phyloP scores from a whole-genome alignment of 2,329 filamentous ascomycete species.

The Neurospora sp. region DNA sequence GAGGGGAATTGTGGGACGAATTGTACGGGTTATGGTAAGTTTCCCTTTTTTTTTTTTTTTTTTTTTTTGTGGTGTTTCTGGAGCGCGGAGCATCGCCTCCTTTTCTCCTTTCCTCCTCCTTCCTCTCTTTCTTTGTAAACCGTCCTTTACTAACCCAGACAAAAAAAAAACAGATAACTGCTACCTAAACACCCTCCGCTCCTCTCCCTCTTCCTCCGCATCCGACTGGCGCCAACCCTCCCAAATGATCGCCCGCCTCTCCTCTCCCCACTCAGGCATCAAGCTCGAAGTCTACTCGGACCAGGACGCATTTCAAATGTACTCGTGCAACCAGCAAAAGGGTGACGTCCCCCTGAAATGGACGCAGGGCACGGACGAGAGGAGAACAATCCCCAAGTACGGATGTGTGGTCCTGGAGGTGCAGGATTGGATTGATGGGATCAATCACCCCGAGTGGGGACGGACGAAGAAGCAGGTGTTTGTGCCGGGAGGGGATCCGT shows the following conservation, averaged over 20 bases:
- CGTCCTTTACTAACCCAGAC: no score
- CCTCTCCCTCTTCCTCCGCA: conserved; percentile 26
- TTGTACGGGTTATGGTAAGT: conserved; percentile 75
- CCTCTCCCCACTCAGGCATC: conserved; percentile 71
- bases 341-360: conserved; percentile 59
- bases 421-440: conserved; percentile 86
- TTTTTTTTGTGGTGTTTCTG: not conserved
- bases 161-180: conserved; percentile 54
- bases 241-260: conserved; percentile 54
- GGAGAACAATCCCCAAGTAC: conserved; percentile 59
- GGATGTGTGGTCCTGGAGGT: conserved; percentile 88
- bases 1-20: conserved; percentile 66
- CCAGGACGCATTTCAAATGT: conserved; percentile 82
- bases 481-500: conserved; percentile 47
- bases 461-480: conserved; percentile 52
- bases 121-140: not conserved
- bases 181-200: conserved; percentile 55
- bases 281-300: conserved; percentile 71
- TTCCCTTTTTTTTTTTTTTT: not conserved
- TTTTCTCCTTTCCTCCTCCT: no score
- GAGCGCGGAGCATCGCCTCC: not conserved
- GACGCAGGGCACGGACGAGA: conserved; percentile 49
- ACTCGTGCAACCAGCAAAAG: conserved; percentile 70
- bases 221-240: conserved; percentile 49
- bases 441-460: conserved; percentile 86